Evolutionary conservation across 805 yeast genomes (phyloP), one percentile per base, ranked within the genome.

Genomic region (Spencermartinsiella europaea): DNA sequence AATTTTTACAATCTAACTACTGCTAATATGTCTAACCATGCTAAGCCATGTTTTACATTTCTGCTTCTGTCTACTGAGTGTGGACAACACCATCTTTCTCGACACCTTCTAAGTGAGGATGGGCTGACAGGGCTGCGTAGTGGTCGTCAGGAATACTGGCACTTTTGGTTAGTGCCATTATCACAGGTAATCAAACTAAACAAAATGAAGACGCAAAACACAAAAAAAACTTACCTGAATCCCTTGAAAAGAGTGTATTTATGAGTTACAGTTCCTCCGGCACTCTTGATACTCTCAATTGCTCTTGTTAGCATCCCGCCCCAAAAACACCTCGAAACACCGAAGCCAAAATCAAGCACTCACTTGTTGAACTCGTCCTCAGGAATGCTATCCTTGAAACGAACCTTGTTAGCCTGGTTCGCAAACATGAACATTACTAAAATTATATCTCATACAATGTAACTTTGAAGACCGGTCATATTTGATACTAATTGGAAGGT

Each of bases 241-340:
- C 67, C 68, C 58, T 62, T 62, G 55, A 64, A 63, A 20, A 64
- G 57, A 15, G 67, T 54, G 54, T 63, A 64, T 39, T 61, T 52
- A 46, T 62, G 67, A 17, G 54, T 39, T 40, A 64, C 50, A 17
- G 56, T 50, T 43, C 68, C 50, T 4, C 58, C 58, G 16, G 42
- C 34, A n/a, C 49, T 37, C 44, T 53, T 53, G 45, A 55, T 38
- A 19, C 51, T 48, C 5, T 53, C 54, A 21, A 48, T 40, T 8
- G 54, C 58, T 40, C 55, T 52, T 17, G 40, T 40, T 34, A 40
- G 47, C 28, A 15, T 8, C 33, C 33, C 21, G 21, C 21, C 10
- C 27, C 15, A 8, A 15, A 19, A 5, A 10, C 21, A 37, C 15
- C 15, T n/a, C 27, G 17, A 14, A 5, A 8, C 19, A 5, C 7